Evolutionary conservation across 2,329 filamentous ascomycete genomes (phyloP).

Genomic region (Graphilbum sp.): DNA sequence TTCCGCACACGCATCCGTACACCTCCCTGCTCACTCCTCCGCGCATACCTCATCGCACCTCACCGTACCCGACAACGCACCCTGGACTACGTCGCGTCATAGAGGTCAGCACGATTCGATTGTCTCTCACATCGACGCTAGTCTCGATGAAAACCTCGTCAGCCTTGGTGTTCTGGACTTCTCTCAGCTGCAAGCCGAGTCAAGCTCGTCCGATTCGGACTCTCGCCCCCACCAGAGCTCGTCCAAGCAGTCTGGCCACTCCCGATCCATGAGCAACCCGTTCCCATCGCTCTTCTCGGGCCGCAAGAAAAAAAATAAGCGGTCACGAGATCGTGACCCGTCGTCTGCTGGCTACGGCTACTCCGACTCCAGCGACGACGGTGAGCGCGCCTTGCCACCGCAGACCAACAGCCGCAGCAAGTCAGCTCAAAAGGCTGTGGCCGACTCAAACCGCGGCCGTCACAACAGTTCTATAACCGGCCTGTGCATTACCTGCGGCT

Average conservation of each 20-base stretch:
- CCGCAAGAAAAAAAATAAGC: conserved; percentile 34
- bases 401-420: conserved; percentile 10
- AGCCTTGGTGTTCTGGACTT: conserved; percentile 9
- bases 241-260: conserved; percentile 21
- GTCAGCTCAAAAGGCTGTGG: neutral
- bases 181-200: conserved; percentile 11
- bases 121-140: neutral
- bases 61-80: neutral
- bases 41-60: neutral
- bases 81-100: neutral
- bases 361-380: conserved; percentile 25
- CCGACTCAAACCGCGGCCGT: conserved; percentile 13
- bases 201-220: conserved; percentile 25
- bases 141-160: neutral
- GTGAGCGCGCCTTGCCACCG: conserved; percentile 16
- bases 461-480: conserved; percentile 47
- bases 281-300: conserved; percentile 55
- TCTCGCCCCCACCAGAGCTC: conserved; percentile 14
- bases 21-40: neutral
- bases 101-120: conserved; percentile 1
- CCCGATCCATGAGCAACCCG: conserved; percentile 64
- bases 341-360: conserved; percentile 16
- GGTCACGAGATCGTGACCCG: conserved; percentile 14
- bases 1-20: neutral
- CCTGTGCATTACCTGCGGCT: conserved; percentile 75